Percentiles rank a stretch among this genome's conserved stretches.
Evolutionary conservation across 768 basidiomycete genomes (phyloP).

Genomic region (Pulveroboletus ravenelii): DNA sequence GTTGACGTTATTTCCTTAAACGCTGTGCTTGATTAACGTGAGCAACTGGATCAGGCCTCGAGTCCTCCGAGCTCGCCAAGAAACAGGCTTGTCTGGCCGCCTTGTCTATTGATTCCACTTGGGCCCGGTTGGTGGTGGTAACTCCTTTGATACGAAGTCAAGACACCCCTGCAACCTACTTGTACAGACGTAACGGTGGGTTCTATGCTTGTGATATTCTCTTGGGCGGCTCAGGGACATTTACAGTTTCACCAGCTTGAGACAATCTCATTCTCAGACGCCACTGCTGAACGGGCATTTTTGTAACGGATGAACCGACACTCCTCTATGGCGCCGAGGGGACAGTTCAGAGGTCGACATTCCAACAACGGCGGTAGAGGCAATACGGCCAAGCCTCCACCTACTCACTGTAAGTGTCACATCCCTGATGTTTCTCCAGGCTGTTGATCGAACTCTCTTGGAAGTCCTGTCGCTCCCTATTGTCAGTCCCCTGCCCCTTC

Average conservation of each 20-base stretch:
- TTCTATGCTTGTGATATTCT: background rate
- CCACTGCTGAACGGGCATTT: background rate
- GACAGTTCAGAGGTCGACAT: conserved; percentile 2
- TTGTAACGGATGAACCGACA: conserved; percentile 1
- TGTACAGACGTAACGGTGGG: background rate
- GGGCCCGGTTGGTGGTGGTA: background rate
- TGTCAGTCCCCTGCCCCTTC: conserved; percentile 29
- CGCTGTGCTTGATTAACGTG: no score
- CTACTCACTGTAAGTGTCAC: conserved; percentile 25
- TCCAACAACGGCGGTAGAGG: background rate
- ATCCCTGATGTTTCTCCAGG: background rate
- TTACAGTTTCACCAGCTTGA: background rate
- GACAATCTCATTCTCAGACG: no score
- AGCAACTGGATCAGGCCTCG: no score
- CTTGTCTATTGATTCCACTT: background rate
- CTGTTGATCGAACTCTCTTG: conserved; percentile 1
- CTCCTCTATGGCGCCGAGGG: conserved; percentile 11
- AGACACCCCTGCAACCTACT: background rate
- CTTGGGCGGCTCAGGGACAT: background rate
- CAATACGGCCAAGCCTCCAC: conserved; percentile 7
- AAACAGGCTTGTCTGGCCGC: background rate
- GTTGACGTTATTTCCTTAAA: background rate
- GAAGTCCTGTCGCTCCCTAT: conserved; percentile 31
- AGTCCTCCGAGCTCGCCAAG: background rate
- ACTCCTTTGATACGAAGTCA: conserved; percentile 9